Conservation (phyloP, 805 yeast genomes). For the Wickerhamiella sergipiensis region DNA sequence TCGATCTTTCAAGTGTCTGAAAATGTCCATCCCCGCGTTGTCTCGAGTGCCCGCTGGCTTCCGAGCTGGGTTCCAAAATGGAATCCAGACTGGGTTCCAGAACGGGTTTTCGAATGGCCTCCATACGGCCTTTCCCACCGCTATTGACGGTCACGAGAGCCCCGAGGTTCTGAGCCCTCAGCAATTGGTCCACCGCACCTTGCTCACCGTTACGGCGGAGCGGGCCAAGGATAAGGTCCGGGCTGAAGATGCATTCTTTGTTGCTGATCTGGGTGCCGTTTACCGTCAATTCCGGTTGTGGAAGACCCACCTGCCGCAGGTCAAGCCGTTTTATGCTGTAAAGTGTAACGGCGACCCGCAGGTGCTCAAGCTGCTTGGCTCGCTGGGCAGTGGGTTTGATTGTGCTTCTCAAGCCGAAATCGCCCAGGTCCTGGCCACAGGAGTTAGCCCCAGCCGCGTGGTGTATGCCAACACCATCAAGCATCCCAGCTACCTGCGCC, state of each 20-base stretch:
- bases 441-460: constrained; percentile 45
- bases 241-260: constrained; percentile 67
- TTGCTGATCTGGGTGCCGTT: constrained; percentile 71
- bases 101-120: neutral
- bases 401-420: constrained; percentile 89
- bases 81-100: neutral
- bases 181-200: constrained; percentile 1
- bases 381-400: constrained; percentile 67
- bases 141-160: neutral
- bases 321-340: constrained; percentile 85
- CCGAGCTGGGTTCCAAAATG: neutral
- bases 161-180: constrained; percentile 1
- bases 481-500: constrained; percentile 66
- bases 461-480: constrained; percentile 93
- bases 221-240: constrained; percentile 13
- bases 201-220: neutral
- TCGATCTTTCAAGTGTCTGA: neutral
- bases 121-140: neutral
- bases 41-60: neutral
- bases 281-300: constrained; percentile 49
- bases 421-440: constrained; percentile 45
- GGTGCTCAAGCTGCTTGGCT: constrained; percentile 43
- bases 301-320: constrained; percentile 51
- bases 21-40: constrained; percentile 1
- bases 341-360: constrained; percentile 72